Evolutionary conservation across 306 rosid genomes (phyloP).

Genomic region (Gleditsia sinensis): DNA sequence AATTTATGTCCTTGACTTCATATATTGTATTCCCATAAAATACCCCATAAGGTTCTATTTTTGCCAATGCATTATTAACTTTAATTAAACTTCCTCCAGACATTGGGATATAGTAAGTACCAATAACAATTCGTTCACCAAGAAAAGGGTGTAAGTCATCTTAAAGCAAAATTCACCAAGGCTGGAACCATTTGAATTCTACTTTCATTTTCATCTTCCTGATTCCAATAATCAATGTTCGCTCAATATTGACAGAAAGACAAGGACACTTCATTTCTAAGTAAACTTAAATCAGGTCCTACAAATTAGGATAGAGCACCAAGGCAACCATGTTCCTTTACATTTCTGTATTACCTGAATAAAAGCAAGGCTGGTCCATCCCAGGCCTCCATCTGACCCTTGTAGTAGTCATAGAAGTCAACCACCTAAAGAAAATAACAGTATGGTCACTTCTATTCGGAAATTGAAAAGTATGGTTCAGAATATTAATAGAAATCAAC

Average conservation of each 20-base stretch:
- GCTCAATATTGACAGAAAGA: constrained; percentile 5
- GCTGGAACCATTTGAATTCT: constrained; percentile 8
- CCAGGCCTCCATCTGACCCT: constrained; percentile 99
- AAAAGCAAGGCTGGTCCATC: constrained; percentile 99
- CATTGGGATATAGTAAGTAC: neutral
- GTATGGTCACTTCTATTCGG: constrained; percentile 25
- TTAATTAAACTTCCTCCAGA: neutral
- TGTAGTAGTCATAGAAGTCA: constrained; percentile 97
- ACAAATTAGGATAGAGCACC: constrained; percentile 5
- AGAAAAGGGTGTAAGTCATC: neutral
- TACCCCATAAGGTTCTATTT: neutral
- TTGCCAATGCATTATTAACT: neutral
- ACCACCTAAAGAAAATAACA: constrained; percentile 54
- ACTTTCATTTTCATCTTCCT: neutral
- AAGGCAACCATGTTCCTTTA: constrained; percentile 22
- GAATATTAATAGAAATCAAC: constrained; percentile 18
- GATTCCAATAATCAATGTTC: neutral
- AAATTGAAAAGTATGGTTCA: constrained; percentile 22
- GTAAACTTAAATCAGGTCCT: constrained; percentile 1
- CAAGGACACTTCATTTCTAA: neutral
- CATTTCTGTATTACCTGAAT: constrained; percentile 67
- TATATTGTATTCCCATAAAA: neutral
- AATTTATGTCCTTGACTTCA: constrained; percentile 14
- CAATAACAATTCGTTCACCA: neutral
- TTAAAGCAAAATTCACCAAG: neutral